Evolutionary conservation across 1,284 basidiomycete species (phyloP), one percentile per base, ranked within the genome.

Genomic region (Cronartium ribicola): DNA sequence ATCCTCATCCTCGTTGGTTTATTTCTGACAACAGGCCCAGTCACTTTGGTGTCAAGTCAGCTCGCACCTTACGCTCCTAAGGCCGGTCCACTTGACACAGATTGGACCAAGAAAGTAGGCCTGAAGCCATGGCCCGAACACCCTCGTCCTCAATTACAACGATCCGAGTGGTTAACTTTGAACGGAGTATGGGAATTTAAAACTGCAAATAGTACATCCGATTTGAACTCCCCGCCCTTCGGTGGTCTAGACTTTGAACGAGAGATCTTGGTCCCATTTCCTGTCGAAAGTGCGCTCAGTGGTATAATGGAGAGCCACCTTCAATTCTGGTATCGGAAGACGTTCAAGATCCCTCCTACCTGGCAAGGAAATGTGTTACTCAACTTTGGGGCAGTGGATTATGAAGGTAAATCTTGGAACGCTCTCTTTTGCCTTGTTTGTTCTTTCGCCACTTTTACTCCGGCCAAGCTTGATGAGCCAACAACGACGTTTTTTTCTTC

Each of bases 131-230:
- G 69, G 69, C 69, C 61, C 17, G 61, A 72, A 72, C 65, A 72
- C 37, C 61, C 69, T 20, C 69, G 69, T 7, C 69, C 69, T 14
- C 46, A 48, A 41, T 51, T 72, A 13, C 17, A 37, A 43, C 51
- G 69, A 59, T 20, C 46, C 6, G 7, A 65, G 29, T 72, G 69
- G 69, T 22, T 72, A 10, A 72, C 64, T 51, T 61, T 72, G 14
- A 72, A 72, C 40, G 69, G 69, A 22, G 20, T 62, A 17, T 72
- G 69, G 69, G 60, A 72, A 72, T 72, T 72, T 36, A 64, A 72
- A 72, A 36, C 69, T 57, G 69, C 69, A 4, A 57, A 48, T 5
- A 63, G 46, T 29, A 17, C 61, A 29, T 36, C 57, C 36, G 61
- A 72, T 37, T 48, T 72, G 22, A 7, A 59, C 41, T 63, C 43